Conservation (phyloP, 83 land plant genomes). For the Picea mariana region DNA sequence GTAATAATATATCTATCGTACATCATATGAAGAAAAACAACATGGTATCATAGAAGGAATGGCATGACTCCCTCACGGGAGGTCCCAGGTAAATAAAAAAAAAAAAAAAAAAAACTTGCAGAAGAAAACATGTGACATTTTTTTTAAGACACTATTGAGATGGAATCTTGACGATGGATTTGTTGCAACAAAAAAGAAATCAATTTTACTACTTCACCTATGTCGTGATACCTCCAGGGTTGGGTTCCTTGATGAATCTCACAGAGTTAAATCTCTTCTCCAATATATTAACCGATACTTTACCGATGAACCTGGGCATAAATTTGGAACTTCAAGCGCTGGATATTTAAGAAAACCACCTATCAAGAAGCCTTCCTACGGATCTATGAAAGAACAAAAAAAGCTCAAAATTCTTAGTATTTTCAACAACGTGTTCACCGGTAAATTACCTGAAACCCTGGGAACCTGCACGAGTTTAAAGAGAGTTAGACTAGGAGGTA, state of each 20-base stretch:
- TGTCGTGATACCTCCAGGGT: neutral
- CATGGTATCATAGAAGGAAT: too few relatives aligned
- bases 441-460: neutral
- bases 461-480: conserved; percentile 2
- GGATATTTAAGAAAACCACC: conserved; percentile 20
- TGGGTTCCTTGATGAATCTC: neutral
- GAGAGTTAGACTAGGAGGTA: neutral
- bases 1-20: too few relatives aligned
- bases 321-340: neutral
- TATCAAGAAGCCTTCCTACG: conserved; percentile 19
- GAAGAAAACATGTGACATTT: too few relatives aligned
- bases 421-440: neutral
- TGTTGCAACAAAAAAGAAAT: too few relatives aligned
- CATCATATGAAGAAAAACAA: too few relatives aligned
- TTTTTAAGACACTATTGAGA: too few relatives aligned
- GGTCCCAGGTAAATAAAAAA: too few relatives aligned
- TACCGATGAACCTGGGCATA: conserved; percentile 17
- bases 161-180: too few relatives aligned
- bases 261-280: conserved; percentile 17
- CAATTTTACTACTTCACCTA: too few relatives aligned
- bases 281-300: conserved; percentile 21
- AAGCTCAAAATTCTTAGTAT: neutral
- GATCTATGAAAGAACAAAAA: neutral
- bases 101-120: too few relatives aligned
- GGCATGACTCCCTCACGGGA: too few relatives aligned